A percentile compares a stretch with the other conserved stretches of the same genome.
phyloP scores from a whole-genome alignment of 768 basidiomycete genomes.

The Trametes meyenii region DNA sequence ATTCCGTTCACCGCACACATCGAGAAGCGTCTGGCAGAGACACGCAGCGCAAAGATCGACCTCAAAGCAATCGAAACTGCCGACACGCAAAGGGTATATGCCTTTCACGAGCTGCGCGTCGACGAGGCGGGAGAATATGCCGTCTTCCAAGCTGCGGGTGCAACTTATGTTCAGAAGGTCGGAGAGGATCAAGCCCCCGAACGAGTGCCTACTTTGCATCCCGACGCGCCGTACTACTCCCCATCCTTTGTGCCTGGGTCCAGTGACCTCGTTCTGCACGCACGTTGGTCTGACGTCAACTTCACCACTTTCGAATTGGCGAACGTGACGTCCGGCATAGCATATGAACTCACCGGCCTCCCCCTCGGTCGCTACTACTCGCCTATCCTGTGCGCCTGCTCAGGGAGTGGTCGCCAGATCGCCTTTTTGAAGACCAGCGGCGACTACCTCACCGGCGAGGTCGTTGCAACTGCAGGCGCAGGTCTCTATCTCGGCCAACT shows the following conservation, averaged over 20 bases:
- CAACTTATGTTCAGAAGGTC: constrained; percentile 52
- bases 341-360: constrained; percentile 55
- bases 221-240: constrained; percentile 57
- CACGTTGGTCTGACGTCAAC: constrained; percentile 65
- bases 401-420: constrained; percentile 46
- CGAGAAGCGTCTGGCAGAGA: constrained; percentile 66
- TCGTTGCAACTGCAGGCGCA: constrained; percentile 63
- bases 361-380: constrained; percentile 69
- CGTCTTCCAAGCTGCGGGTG: constrained; percentile 71
- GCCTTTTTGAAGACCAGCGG: constrained; percentile 69
- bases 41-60: constrained; percentile 50
- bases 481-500: constrained; percentile 71
- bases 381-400: constrained; percentile 54
- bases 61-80: constrained; percentile 56
- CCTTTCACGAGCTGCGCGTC: constrained; percentile 63
- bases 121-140: constrained; percentile 56
- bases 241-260: constrained; percentile 62
- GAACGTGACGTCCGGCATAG: constrained; percentile 46
- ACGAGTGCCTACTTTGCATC: constrained; percentile 51
- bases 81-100: constrained; percentile 56
- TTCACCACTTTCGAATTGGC: constrained; percentile 71
- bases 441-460: constrained; percentile 59
- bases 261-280: constrained; percentile 58
- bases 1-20: constrained; percentile 66
- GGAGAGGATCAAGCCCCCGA: constrained; percentile 21